Evolutionary conservation across 1,284 basidiomycete species (phyloP).

Genomic region (Volvariella volvacea): DNA sequence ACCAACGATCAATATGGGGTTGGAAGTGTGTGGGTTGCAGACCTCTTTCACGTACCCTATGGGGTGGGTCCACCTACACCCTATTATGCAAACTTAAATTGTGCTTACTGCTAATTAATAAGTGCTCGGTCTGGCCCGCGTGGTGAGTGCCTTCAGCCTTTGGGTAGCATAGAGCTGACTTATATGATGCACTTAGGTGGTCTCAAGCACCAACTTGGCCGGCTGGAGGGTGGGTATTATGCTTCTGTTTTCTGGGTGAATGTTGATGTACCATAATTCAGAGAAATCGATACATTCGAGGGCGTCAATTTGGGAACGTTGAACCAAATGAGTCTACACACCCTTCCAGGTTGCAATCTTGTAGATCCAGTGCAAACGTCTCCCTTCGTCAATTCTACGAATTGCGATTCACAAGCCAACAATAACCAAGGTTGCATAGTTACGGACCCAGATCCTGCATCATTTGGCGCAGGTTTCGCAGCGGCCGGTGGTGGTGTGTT

Average conservation of each 20-base stretch:
- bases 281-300: slow-evolving; percentile 75
- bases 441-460: slow-evolving; percentile 40
- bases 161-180: not conserved
- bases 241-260: too few relatives aligned
- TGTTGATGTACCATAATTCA: too few relatives aligned
- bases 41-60: slow-evolving; percentile 65
- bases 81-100: not conserved
- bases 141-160: slow-evolving; percentile 26
- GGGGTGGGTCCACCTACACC: slow-evolving; percentile 38
- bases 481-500: slow-evolving; percentile 62
- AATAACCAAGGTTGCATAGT: slow-evolving; percentile 59
- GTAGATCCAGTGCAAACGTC: slow-evolving; percentile 43
- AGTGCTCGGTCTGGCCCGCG: slow-evolving; percentile 74
- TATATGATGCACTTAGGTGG: slow-evolving; percentile 34
- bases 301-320: slow-evolving; percentile 57
- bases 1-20: slow-evolving; percentile 50
- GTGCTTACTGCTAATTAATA: slow-evolving; percentile 6
- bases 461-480: slow-evolving; percentile 64
- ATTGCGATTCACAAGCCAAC: slow-evolving; percentile 52
- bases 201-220: slow-evolving; percentile 60
- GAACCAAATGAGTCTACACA: slow-evolving; percentile 70
- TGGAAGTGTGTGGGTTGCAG: slow-evolving; percentile 62
- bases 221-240: slow-evolving; percentile 43
- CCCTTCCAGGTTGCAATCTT: slow-evolving; percentile 52
- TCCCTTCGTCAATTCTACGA: slow-evolving; percentile 48